Evolutionary conservation across 208 protist species (phyloP).

Genomic region (Crithidia mellificae): DNA sequence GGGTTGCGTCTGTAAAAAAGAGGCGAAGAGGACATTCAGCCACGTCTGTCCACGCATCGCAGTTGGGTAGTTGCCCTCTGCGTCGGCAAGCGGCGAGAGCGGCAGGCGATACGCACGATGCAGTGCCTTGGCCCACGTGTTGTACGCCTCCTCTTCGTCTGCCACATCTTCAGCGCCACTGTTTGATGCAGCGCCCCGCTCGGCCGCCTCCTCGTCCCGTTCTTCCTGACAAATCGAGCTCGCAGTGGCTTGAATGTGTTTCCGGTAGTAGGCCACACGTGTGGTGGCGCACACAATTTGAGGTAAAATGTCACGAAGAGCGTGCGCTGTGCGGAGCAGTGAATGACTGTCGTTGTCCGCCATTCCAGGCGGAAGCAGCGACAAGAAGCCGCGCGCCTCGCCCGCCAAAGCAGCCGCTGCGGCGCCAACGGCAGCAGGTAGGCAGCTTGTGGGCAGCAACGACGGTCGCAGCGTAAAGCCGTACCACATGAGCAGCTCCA

Average conservation of each 20-base stretch:
- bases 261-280: conserved; percentile 19
- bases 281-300: conserved; percentile 10
- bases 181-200: neutral
- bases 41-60: conserved; percentile 32
- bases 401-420: neutral
- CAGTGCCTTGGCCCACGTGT: conserved; percentile 40
- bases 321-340: conserved; percentile 8
- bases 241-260: neutral
- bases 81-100: conserved; percentile 65
- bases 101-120: conserved; percentile 57
- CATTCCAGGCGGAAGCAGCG: conserved; percentile 20
- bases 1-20: conserved; percentile 27
- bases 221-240: neutral
- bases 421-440: neutral
- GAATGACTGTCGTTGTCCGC: neutral
- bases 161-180: neutral
- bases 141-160: conserved; percentile 28
- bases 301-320: conserved; percentile 12
- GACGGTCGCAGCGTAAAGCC: conserved; percentile 80
- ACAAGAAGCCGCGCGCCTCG: neutral
- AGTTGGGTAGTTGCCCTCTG: conserved; percentile 62
- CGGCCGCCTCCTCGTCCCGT: neutral
- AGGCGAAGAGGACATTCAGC: conserved; percentile 50
- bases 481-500: conserved; percentile 91
- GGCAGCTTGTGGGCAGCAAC: conserved; percentile 38